These are phyloP conservation scores for Penicillium sp. DNA, from an alignment of 2,329 filamentous ascomycete species.

Conservation along the genomic window DNA sequence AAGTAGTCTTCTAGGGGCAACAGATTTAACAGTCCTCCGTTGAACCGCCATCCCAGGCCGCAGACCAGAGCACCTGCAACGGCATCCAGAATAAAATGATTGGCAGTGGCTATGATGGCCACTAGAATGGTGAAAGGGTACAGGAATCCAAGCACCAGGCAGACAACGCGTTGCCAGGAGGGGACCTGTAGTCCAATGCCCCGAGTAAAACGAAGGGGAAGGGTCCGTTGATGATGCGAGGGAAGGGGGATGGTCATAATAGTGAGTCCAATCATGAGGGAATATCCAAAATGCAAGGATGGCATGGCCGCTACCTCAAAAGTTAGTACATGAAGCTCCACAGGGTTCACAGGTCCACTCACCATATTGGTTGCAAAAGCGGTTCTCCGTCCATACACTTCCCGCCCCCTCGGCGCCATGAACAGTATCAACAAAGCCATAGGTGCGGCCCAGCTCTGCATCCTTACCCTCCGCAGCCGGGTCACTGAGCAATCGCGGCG, in stretches of 20 bases:
- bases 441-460: constrained; percentile 61
- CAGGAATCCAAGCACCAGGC: constrained; percentile 55
- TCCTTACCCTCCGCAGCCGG: constrained; percentile 54
- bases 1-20: constrained; percentile 69
- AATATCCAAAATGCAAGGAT: constrained; percentile 74
- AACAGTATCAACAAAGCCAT: constrained; percentile 61
- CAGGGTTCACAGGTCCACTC: constrained; percentile 25
- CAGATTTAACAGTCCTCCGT: constrained; percentile 61
- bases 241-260: constrained; percentile 65
- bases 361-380: constrained; percentile 75
- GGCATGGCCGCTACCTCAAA: constrained; percentile 65
- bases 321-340: background rate
- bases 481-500: constrained; percentile 58
- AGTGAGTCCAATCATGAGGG: constrained; percentile 70
- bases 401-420: constrained; percentile 60
- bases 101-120: constrained; percentile 70
- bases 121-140: constrained; percentile 67
- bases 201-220: constrained; percentile 31
- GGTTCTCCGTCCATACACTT: constrained; percentile 71
- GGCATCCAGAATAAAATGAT: constrained; percentile 72
- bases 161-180: constrained; percentile 54
- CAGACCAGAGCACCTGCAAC: constrained; percentile 68
- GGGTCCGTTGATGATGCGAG: constrained; percentile 51
- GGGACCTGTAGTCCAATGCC: constrained; percentile 43
- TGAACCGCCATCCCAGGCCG: constrained; percentile 61